Evolutionary conservation across 805 yeast genomes (phyloP).

Genomic region (Lipomyces orientalis): DNA sequence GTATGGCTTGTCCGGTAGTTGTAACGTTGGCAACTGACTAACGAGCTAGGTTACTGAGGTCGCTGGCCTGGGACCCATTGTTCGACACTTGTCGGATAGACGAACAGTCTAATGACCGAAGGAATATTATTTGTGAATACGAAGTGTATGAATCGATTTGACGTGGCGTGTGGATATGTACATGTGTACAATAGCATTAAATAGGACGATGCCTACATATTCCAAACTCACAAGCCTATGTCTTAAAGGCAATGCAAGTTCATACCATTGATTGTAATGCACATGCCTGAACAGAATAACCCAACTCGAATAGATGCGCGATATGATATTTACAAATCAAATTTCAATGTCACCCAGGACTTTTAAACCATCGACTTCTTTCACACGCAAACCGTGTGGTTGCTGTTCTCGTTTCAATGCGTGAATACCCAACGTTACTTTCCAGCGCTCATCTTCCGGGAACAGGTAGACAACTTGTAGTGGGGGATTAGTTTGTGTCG

Average conservation of each 20-base stretch:
- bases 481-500: slow-evolving; percentile 29
- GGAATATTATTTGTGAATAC: slow-evolving; percentile 1
- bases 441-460: slow-evolving; percentile 24
- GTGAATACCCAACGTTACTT: slow-evolving; percentile 30
- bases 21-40: neutral
- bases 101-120: slow-evolving; percentile 62
- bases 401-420: slow-evolving; percentile 29
- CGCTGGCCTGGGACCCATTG: slow-evolving; percentile 88
- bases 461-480: slow-evolving; percentile 28
- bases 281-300: neutral
- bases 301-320: neutral
- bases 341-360: slow-evolving; percentile 7
- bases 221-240: neutral
- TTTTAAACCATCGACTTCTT: slow-evolving; percentile 26
- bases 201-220: neutral
- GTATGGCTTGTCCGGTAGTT: slow-evolving; percentile 17
- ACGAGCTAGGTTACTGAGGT: slow-evolving; percentile 61
- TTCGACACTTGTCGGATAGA: slow-evolving; percentile 84
- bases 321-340: neutral
- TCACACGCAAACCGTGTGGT: slow-evolving; percentile 13
- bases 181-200: slow-evolving; percentile 2
- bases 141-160: neutral
- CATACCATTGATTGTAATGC: neutral
- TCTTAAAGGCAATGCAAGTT: neutral
- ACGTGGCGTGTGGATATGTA: slow-evolving; percentile 7